These are phyloP conservation scores for Xylaria flabelliformis DNA, from an alignment of 495 filamentous ascomycete species.

Conservation along the genomic window DNA sequence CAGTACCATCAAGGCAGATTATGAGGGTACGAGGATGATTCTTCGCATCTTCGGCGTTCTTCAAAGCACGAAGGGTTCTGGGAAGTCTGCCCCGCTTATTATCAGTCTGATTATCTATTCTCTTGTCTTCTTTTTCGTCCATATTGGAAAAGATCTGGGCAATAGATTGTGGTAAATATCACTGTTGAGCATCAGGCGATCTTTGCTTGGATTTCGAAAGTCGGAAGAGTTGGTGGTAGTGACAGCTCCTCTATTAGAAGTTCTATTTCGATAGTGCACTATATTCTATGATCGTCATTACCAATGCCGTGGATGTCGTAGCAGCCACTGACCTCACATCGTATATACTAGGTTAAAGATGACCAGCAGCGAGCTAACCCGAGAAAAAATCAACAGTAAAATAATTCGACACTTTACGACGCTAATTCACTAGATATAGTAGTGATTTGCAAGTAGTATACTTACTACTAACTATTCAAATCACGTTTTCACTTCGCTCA, in stretches of 20 bases:
- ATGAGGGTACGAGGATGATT: conserved; percentile 41
- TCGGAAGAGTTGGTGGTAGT: background rate
- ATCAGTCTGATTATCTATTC: background rate
- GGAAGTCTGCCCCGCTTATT: conserved; percentile 30
- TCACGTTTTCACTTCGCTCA: background rate
- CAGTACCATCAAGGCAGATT: conserved; percentile 51
- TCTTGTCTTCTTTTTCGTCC: background rate
- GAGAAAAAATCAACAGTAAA: background rate
- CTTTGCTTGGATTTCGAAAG: background rate
- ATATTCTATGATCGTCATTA: background rate
- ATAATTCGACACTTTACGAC: background rate
- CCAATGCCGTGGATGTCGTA: background rate
- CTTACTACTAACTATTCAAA: background rate
- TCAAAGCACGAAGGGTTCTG: conserved; percentile 38
- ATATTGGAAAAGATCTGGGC: background rate
- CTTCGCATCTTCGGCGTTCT: conserved; percentile 29
- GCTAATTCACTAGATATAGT: background rate
- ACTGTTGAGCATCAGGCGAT: background rate
- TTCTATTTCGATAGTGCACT: background rate
- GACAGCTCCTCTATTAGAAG: background rate
- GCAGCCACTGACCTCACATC: conserved; percentile 16
- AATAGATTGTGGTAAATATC: background rate
- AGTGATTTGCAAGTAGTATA: conserved; percentile 5
- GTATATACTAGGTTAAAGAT: background rate
- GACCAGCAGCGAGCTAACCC: background rate